Percentiles rank a stretch among this genome's conserved stretches.
Conservation (phyloP, 306 rosid species). For the Cicer pinnatifidum region DNA sequence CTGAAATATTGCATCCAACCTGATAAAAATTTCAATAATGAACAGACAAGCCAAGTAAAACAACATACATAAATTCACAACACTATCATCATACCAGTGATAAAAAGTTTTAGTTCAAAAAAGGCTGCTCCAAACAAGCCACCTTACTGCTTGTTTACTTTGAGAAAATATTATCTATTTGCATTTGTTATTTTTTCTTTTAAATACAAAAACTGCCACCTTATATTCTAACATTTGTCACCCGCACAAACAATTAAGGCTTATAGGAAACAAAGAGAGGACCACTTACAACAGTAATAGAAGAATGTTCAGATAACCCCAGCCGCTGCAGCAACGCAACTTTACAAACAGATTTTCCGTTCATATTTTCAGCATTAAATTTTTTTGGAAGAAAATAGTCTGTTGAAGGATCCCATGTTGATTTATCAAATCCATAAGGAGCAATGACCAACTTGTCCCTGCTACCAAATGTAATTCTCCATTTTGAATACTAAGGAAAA, state of each 20-base stretch:
- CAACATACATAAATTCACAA: no score
- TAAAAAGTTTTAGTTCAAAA: no score
- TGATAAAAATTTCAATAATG: conserved; percentile 32
- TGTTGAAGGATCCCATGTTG: conserved; percentile 78
- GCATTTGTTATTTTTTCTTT: no score
- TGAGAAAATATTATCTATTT: no score
- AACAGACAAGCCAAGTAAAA: neutral
- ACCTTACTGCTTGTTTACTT: no score
- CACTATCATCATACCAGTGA: no score
- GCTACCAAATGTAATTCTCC: conserved; percentile 45
- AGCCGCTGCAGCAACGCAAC: conserved; percentile 62
- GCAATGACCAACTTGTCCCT: conserved; percentile 78
- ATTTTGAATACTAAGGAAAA: conserved; percentile 26
- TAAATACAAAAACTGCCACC: no score
- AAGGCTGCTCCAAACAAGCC: no score
- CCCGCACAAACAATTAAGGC: conserved; percentile 31
- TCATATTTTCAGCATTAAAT: conserved; percentile 64
- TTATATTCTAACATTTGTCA: neutral
- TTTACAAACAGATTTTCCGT: conserved; percentile 78
- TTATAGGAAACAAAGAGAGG: conserved; percentile 10
- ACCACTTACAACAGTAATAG: conserved; percentile 60
- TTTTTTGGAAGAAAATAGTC: conserved; percentile 72
- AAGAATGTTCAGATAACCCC: conserved; percentile 62
- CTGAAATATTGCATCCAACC: conserved; percentile 77
- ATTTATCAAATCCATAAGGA: conserved; percentile 74